Percentiles rank a stretch among this genome's conserved stretches.
Conservation (phyloP, 306 rosid genomes). For the Dalbergia cultrata region DNA sequence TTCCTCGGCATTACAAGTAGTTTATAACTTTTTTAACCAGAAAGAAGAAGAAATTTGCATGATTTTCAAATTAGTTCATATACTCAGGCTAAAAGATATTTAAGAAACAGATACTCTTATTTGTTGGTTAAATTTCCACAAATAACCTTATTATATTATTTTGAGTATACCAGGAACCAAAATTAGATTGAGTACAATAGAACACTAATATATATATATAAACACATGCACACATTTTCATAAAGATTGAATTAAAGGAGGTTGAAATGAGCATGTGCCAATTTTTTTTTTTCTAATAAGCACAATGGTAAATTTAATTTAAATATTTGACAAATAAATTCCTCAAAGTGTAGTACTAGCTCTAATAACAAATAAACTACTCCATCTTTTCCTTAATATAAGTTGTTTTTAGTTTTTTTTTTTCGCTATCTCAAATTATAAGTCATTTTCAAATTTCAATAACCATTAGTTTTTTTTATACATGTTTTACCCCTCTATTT, state of each 20-base stretch:
- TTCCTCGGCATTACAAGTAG: not conserved
- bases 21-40: not conserved
- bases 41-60: not conserved
- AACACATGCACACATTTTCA: too few relatives aligned
- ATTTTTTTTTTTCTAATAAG: not conserved
- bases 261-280: not conserved
- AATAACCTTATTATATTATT: not conserved
- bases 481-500: too few relatives aligned
- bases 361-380: not conserved
- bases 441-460: too few relatives aligned
- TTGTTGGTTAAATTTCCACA: not conserved
- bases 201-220: too few relatives aligned
- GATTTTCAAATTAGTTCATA: not conserved
- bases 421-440: too few relatives aligned
- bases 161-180: not conserved
- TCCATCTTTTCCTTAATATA: too few relatives aligned
- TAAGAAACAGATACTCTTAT: too few relatives aligned
- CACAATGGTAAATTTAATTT: not conserved
- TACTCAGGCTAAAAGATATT: not conserved
- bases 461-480: too few relatives aligned
- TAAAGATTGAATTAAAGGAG: not conserved
- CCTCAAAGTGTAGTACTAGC: not conserved
- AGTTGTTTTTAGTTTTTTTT: too few relatives aligned
- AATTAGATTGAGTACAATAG: not conserved
- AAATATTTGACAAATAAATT: not conserved